These are phyloP conservation scores for Blumeria hordei DNA, from an alignment of 2,329 filamentous ascomycete genomes.

Conservation along the genomic window DNA sequence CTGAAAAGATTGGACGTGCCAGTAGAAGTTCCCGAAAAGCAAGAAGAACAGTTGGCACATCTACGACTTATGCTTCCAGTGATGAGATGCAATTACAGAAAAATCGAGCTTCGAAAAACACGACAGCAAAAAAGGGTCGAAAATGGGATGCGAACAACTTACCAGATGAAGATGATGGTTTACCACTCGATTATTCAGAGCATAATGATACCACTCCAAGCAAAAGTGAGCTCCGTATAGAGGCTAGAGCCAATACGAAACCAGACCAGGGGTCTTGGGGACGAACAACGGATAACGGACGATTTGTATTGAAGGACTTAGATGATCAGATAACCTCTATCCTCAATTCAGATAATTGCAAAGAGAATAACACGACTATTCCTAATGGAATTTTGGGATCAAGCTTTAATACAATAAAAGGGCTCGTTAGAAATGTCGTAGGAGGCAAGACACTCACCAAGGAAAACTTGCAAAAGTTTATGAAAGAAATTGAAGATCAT, in stretches of 20 bases:
- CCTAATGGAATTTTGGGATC: conserved; percentile 48
- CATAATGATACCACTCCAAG: conserved; percentile 28
- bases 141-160: conserved; percentile 82
- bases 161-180: conserved; percentile 54
- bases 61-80: conserved; percentile 50
- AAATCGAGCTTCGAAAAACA: conserved; percentile 26
- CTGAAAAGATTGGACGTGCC: conserved; percentile 49
- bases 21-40: conserved; percentile 61
- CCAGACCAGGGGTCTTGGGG: conserved; percentile 69
- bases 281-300: conserved; percentile 58
- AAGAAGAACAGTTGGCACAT: conserved; percentile 38
- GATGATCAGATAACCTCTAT: conserved; percentile 87
- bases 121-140: conserved; percentile 55
- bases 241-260: conserved; percentile 39
- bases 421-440: conserved; percentile 82
- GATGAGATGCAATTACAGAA: conserved; percentile 47
- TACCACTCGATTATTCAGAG: conserved; percentile 76
- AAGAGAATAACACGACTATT: conserved; percentile 22
- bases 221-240: conserved; percentile 23
- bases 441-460: conserved; percentile 83
- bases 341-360: conserved; percentile 52
- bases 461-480: conserved; percentile 69
- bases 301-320: conserved; percentile 82
- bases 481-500: conserved; percentile 92
- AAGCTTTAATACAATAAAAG: conserved; percentile 59